Evolutionary conservation across 2,329 filamentous ascomycete species (phyloP).

Genomic region (Aspergillus sp.): DNA sequence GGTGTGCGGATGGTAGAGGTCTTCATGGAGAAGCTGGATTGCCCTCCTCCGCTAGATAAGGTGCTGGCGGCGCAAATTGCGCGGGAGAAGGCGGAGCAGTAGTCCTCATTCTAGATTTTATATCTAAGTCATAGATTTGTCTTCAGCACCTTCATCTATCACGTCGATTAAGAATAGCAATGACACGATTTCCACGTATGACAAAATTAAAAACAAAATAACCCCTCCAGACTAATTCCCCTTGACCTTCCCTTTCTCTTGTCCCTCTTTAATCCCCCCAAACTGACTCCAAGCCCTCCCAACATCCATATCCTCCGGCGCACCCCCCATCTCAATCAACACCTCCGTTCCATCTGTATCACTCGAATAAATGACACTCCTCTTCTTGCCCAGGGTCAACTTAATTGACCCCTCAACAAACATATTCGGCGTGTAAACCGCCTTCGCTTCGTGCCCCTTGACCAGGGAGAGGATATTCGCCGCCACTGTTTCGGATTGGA

Average conservation of each 20-base stretch:
- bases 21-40: conserved; percentile 40
- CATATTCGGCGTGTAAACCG: conserved; percentile 46
- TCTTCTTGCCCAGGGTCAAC: conserved; percentile 48
- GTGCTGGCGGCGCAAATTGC: conserved; percentile 32
- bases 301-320: background rate
- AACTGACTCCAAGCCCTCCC: background rate
- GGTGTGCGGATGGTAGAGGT: conserved; percentile 46
- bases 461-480: conserved; percentile 56
- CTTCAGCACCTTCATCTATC: background rate
- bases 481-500: conserved; percentile 54
- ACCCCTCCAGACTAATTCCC: no score
- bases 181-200: no score
- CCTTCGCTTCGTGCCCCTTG: conserved; percentile 39
- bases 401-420: conserved; percentile 52
- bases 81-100: conserved; percentile 22
- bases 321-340: background rate
- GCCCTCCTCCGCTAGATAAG: conserved; percentile 31
- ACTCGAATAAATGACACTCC: background rate
- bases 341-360: background rate
- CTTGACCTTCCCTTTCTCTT: background rate
- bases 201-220: no score
- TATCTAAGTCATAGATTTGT: background rate
- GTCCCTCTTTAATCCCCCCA: background rate
- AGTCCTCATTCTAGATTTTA: background rate
- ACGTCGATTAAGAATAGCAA: background rate